phyloP scores from a whole-genome alignment of 768 basidiomycete species.

The Suillus spraguei region DNA sequence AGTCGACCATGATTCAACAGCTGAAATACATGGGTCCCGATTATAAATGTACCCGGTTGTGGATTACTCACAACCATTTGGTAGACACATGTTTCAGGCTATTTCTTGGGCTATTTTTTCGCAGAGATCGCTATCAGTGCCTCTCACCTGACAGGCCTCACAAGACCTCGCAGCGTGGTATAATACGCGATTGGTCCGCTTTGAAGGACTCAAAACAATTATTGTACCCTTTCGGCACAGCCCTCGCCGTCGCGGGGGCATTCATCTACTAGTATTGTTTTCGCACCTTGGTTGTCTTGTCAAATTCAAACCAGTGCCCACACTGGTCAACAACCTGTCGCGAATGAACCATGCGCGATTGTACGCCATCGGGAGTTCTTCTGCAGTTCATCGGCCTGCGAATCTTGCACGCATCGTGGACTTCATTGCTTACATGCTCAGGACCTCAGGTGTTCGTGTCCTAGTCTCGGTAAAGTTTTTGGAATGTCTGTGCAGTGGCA shows the following conservation, averaged over 20 bases:
- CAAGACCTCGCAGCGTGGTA: background rate
- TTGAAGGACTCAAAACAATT: background rate
- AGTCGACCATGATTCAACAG: background rate
- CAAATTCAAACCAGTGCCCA: conserved; percentile 40
- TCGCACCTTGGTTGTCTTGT: conserved; percentile 38
- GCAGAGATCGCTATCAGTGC: background rate
- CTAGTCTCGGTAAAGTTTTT: background rate
- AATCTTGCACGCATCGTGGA: background rate
- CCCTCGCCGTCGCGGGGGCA: conserved; percentile 28
- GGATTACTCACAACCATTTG: background rate
- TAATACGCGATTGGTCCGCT: background rate
- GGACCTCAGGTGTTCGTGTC: conserved; percentile 10
- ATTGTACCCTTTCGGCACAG: conserved; percentile 17
- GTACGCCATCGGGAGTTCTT: conserved; percentile 16
- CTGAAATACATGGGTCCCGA: background rate
- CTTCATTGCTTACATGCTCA: conserved; percentile 13
- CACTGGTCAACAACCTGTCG: conserved; percentile 15
- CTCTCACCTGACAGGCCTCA: background rate
- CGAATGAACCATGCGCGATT: conserved; percentile 18
- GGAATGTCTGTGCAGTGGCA: background rate
- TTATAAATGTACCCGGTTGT: background rate
- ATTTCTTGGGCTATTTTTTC: background rate
- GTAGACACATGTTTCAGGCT: background rate
- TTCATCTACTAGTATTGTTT: conserved; percentile 38
- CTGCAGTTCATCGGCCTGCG: conserved; percentile 9